Conservation (phyloP, 805 yeast genomes). For the Candida railenensis region DNA sequence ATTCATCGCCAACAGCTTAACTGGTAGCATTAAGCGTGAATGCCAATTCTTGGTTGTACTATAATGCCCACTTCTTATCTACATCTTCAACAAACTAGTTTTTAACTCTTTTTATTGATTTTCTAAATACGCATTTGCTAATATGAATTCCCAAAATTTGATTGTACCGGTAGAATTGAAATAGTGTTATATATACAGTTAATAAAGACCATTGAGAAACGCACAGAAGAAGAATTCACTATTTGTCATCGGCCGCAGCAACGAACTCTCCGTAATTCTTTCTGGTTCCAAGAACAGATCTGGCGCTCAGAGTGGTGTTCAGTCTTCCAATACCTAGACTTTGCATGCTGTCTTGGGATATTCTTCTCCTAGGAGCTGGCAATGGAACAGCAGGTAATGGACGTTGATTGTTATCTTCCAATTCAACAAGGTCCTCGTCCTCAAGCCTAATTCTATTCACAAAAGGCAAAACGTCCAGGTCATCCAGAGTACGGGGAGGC, state of each 20-base stretch:
- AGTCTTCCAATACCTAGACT: constrained; percentile 18
- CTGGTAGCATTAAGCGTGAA: no score
- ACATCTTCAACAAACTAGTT: no score
- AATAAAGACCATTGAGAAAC: no score
- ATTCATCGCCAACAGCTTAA: no score
- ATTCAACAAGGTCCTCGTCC: no score
- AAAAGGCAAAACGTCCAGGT: constrained; percentile 30
- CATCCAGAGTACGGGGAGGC: no score
- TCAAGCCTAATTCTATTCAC: constrained; percentile 32
- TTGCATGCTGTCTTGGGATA: not conserved
- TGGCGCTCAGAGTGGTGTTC: constrained; percentile 30
- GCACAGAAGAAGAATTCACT: no score
- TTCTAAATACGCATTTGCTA: no score
- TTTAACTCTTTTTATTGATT: no score
- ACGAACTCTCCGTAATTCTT: constrained; percentile 38
- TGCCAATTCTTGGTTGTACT: no score
- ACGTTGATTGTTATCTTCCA: no score
- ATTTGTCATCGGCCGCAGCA: not conserved
- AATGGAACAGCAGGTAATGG: not conserved
- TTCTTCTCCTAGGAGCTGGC: not conserved
- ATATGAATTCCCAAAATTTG: not conserved
- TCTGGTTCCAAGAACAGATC: constrained; percentile 39
- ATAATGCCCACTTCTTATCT: no score
- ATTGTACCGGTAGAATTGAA: not conserved
- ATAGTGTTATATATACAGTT: not conserved